phyloP scores from a whole-genome alignment of 352 stramenopile genomes.

The Pythium periplocum region DNA sequence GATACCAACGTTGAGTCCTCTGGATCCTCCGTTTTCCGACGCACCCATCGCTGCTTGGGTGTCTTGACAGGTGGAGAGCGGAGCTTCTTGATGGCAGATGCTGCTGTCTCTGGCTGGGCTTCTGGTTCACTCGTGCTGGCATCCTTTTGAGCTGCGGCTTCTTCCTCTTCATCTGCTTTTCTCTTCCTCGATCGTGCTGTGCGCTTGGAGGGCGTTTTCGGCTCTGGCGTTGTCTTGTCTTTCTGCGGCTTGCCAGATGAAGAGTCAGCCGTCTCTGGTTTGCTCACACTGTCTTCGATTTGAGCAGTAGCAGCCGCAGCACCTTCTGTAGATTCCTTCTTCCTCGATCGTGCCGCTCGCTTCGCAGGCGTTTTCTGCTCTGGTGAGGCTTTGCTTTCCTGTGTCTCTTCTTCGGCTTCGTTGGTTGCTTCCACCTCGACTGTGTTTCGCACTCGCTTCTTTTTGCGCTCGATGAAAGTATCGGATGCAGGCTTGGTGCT shows the following conservation, averaged over 20 bases:
- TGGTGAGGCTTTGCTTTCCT: not conserved
- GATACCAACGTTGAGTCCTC: constrained; percentile 5
- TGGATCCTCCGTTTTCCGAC: constrained; percentile 10
- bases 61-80: constrained; percentile 12
- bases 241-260: not conserved
- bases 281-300: not conserved
- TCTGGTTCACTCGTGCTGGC: not conserved
- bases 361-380: not conserved
- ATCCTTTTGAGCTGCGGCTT: not conserved
- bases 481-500: not conserved
- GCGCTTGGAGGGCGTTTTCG: not conserved
- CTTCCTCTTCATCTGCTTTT: not conserved
- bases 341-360: constrained; percentile 1
- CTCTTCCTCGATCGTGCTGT: not conserved
- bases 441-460: not conserved
- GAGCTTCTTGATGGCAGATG: constrained; percentile 4
- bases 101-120: not conserved
- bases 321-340: not conserved
- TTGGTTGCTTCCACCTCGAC: constrained; percentile 5
- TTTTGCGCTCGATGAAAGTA: not conserved
- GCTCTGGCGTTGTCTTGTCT: not conserved
- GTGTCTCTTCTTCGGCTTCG: not conserved
- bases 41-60: constrained; percentile 15
- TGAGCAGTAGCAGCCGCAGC: not conserved
- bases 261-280: not conserved